Base-by-base conservation (phyloP, 768 basidiomycete genomes). In the Macrolepiota fuliginosa region DNA sequence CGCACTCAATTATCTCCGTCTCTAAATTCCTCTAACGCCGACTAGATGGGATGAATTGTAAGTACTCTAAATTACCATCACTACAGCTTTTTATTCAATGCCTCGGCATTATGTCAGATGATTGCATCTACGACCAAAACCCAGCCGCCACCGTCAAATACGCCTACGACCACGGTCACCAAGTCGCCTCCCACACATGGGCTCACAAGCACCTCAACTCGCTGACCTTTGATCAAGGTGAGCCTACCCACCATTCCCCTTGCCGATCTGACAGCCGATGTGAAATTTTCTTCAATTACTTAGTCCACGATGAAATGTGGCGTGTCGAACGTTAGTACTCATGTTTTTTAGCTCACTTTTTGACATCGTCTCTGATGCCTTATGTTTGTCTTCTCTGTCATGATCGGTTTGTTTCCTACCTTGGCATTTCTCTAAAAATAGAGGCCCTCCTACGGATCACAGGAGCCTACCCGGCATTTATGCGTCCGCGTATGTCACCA, bases 181-280 rank as follows among this genome's bases (percentile, higher is more conserved):
- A 77, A 64, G 58, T 82, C 54, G 79, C 71, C 4, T 80, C 79
- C 36, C 80, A 82, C 61, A 81, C 80, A 3, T 82, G 80, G 80
- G 67, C 65, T 7, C 79, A 81, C 62, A 67, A 68, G 13, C 66
- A 77, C 45, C 68, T 81, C 3, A 64, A 68, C 0, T 68, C 65
- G 2, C 71, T 79, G 19, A 67, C 65, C 1, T 67, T 67, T 67
- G 72, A 72, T 29, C 66, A 79, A 64, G 67, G 77, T 77, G 49
- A 42, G 72, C 64, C 37, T 15, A 24, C 32, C 11, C 24, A 19
- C 24, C 4, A 54, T 29, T 39, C 22, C 12, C 40, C 51, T 19
- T 35, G 9, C 19, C 15, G 4, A 24, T 47, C 29, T 10, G 9
- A 51, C 58, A 19, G 6, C n/a, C 24, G 35, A 54, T 24, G 36